These are phyloP conservation scores for Nowakowskiella sp. DNA, from an alignment of 192 early-diverging fungal genomes.

Conservation along the genomic window DNA sequence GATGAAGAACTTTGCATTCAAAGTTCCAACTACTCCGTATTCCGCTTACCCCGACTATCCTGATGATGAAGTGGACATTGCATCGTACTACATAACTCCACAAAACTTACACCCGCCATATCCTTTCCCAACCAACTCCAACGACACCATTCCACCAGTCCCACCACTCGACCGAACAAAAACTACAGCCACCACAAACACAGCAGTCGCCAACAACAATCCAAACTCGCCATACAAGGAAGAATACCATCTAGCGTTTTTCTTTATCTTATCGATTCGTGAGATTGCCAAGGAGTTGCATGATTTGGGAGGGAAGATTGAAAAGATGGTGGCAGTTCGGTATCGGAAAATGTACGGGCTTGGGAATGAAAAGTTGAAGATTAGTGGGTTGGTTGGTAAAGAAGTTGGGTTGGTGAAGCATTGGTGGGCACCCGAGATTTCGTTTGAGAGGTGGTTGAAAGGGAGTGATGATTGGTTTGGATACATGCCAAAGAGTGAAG, in stretches of 20 bases:
- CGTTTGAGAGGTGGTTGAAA: background rate
- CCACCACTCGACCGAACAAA: too few relatives aligned
- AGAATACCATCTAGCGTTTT: conserved; percentile 17
- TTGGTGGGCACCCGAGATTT: background rate
- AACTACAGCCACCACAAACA: too few relatives aligned
- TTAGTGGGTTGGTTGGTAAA: background rate
- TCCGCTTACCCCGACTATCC: background rate
- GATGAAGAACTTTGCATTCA: background rate
- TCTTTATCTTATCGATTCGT: conserved; percentile 18
- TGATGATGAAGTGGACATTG: background rate
- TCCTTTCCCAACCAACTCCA: background rate
- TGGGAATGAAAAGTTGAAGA: too few relatives aligned
- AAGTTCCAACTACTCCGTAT: too few relatives aligned
- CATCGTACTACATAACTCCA: background rate
- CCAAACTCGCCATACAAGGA: background rate
- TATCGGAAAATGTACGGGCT: too few relatives aligned
- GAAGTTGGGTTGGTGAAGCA: background rate
- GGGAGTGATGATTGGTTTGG: background rate
- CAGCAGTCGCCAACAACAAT: background rate
- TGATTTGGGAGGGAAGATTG: conserved; percentile 3
- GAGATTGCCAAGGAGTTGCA: conserved; percentile 1
- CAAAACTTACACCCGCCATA: background rate
- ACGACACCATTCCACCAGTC: background rate
- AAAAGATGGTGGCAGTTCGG: conserved; percentile 15
- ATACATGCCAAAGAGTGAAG: background rate